Evolutionary conservation across 805 yeast species (phyloP), one percentile per base, ranked within the genome.

Genomic region (Novakomyces olei): DNA sequence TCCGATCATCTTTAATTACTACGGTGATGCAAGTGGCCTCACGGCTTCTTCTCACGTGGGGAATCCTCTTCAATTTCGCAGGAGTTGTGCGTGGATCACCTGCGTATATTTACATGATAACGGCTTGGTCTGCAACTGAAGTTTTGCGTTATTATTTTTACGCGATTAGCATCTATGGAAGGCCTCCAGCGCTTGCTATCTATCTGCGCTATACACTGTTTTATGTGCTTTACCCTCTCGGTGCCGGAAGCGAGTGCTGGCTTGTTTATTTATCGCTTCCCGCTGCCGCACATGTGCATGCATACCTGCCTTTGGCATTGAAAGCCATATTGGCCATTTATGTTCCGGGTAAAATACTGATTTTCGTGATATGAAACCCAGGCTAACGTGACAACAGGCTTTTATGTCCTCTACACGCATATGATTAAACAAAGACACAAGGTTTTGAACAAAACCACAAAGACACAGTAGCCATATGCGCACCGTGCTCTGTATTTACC

Each of bases 51-150:
- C 63, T 88, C 26, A 92, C 79, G 4, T 60, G 75, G 57, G 95
- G 95, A 3, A 65, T 85, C 33, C 69, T 80, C 53, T 68, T 68
- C 33, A 50, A 62, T n/a, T 59, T 81, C 40, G 94, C 96, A 5
- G 46, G 65, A 14, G 64, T 78, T 0, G 75, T 74, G 14, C 80
- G 80, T 19, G 61, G 64, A 41, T 34, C 43, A 41, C 35, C 46
- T 7, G 60, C 66, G 10, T 83, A 74, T 51, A 53, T 71, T 36
- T 58, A 85, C 1, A 63, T 85, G 50, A 60, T 71, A 30, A 43
- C 69, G 28, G 81, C 94, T 8, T 88, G 98, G 98, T 69, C 88
- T n/a, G 44, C 78, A 34, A 79, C 96, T n/a, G 98, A 88, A 53
- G 63, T 79, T 29, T 72, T 83, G 36, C 65, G 98, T 50, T 88